These are phyloP conservation scores for Glomus cerebriforme DNA, from an alignment of 192 early-diverging fungal genomes.

Conservation along the genomic window DNA sequence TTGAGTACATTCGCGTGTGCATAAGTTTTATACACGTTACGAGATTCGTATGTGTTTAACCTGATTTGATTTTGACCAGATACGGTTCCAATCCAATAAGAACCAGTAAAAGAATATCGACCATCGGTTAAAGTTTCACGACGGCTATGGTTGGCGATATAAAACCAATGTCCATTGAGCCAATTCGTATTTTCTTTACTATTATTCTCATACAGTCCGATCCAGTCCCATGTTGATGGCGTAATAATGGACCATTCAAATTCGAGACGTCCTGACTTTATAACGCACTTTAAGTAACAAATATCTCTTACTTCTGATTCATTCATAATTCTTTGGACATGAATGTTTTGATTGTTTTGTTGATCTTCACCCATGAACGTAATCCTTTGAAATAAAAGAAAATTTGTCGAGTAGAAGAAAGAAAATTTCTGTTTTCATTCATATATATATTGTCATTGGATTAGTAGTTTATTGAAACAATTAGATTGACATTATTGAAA, in stretches of 20 bases:
- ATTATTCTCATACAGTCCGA: neutral
- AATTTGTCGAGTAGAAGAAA: neutral
- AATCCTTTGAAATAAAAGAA: neutral
- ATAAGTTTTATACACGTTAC: conserved; percentile 13
- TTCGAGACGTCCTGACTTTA: neutral
- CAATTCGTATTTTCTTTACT: conserved; percentile 14
- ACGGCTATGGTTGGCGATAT: neutral
- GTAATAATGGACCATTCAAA: conserved; percentile 24
- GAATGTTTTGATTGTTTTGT: neutral
- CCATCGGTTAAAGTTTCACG: neutral
- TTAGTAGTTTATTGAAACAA: neutral
- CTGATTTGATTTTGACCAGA: conserved; percentile 17
- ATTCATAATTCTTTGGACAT: neutral
- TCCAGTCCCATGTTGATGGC: conserved; percentile 11
- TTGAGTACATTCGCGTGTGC: neutral
- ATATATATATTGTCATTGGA: too few relatives aligned
- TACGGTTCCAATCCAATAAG: conserved; percentile 24
- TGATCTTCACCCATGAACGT: neutral
- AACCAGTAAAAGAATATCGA: conserved; percentile 7
- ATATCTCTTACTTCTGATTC: conserved; percentile 7
- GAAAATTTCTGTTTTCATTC: neutral
- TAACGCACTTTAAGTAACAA: conserved; percentile 19
- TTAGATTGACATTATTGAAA: neutral
- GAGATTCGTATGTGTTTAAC: conserved; percentile 20
- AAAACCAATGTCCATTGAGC: conserved; percentile 21